Base-by-base conservation (phyloP, 257 asterid species). In the Nicotiana attenuata region DNA sequence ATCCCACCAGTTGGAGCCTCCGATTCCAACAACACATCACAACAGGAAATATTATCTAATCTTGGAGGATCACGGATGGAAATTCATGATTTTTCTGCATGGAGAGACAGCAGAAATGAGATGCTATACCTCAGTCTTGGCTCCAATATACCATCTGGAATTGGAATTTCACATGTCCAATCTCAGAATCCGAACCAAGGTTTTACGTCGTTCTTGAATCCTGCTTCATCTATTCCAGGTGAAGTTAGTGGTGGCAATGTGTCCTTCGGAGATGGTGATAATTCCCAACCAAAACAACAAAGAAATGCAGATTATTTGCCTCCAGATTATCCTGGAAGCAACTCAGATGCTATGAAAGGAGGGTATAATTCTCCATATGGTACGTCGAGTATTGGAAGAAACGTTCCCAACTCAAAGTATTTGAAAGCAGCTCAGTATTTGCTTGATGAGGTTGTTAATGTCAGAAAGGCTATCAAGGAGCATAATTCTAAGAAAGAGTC, bases 401-500 rank as follows among this genome's bases (percentile, higher is more conserved):
- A 82, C 0, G 84, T 91, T 77, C 89, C 95, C 1, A 86, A 81
- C 87, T 88, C 97, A 0, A 95, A 93, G 89, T 95, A 91, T 57
- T 84, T 95, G 90, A 93, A 87, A 86, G 97, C 93, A 3, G 97
- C 93, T 79, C 97, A 91, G 59, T 84, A 92, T 45, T 84, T 93
- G 82, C 95, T 93, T 16, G 97, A 92, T 80, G 97, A 95, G 85
- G 95, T 92, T 83, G 98, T 92, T 65, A 92, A 90, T 85, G 97
- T 95, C 63, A 89, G 87, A 81, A 90, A 87, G 69, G 92, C 93
- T 38, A 83, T 90, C 53, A 90, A 81, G 93, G 92, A 85, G 82
- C 90, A 88, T 41, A 82, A 65, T 41, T 75, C 69, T 0, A 85
- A 84, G 77, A 90, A 85, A 33, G 92, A 83, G 69, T 59, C 31